Percentiles rank a stretch among this genome's conserved stretches.
Conservation (phyloP, 2,329 filamentous ascomycete genomes). For the Arachnomyces sp. region DNA sequence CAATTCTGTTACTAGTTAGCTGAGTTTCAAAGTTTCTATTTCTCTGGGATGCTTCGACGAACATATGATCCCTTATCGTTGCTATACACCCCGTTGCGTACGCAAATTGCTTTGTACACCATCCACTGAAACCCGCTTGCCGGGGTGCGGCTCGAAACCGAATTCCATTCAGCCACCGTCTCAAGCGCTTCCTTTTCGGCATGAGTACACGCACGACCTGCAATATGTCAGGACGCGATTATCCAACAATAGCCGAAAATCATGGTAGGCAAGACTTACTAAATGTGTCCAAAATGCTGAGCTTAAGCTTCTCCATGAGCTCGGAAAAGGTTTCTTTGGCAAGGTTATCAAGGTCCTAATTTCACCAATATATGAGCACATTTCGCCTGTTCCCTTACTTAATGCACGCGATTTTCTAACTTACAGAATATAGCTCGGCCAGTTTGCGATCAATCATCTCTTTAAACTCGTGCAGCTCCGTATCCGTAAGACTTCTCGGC, state of each 20-base stretch:
- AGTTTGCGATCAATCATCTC: slow-evolving; percentile 35
- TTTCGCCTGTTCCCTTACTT: slow-evolving; percentile 5
- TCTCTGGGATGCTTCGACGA: not conserved
- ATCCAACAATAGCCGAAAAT: too few relatives aligned
- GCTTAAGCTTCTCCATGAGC: not conserved
- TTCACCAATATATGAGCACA: slow-evolving; percentile 7
- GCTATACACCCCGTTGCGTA: slow-evolving; percentile 41
- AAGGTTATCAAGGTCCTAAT: slow-evolving; percentile 34
- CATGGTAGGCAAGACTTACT: slow-evolving; percentile 3
- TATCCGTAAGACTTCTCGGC: too few relatives aligned
- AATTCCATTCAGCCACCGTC: slow-evolving; percentile 34
- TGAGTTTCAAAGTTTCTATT: not conserved
- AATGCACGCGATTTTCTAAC: slow-evolving; percentile 26
- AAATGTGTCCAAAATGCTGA: not conserved
- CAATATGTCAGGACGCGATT: not conserved
- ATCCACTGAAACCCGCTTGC: slow-evolving; percentile 42
- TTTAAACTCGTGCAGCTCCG: slow-evolving; percentile 14
- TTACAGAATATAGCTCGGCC: slow-evolving; percentile 30
- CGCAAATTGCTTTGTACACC: slow-evolving; percentile 51
- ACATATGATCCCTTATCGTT: slow-evolving; percentile 27
- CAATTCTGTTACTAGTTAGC: slow-evolving; percentile 4
- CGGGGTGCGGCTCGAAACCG: slow-evolving; percentile 16
- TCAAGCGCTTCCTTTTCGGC: slow-evolving; percentile 20
- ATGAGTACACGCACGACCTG: slow-evolving; percentile 11
- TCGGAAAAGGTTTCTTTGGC: slow-evolving; percentile 24